A percentile compares a stretch with the other conserved stretches of the same genome.
Conservation (phyloP, 1,284 basidiomycete species). For the Ceratobasidium sp. region DNA sequence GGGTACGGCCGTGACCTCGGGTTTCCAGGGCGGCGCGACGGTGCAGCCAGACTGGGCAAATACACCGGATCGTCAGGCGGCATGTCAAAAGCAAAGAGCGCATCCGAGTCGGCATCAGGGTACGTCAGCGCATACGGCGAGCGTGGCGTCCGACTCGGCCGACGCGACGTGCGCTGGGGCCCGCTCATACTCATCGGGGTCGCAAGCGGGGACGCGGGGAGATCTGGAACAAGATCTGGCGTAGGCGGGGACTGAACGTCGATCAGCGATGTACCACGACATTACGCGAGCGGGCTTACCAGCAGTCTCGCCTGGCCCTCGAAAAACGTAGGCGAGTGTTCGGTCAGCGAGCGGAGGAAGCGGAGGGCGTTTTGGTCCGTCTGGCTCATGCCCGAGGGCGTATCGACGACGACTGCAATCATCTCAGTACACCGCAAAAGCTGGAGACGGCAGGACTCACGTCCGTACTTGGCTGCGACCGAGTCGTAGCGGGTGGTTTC, state of each 20-base stretch:
- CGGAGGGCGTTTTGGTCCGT: conserved; percentile 39
- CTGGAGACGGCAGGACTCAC: conserved; percentile 6
- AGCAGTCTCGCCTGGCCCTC: conserved; percentile 27
- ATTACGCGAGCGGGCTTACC: not conserved
- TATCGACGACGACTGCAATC: conserved; percentile 28
- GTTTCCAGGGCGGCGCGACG: not conserved
- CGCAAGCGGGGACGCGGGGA: conserved; percentile 19
- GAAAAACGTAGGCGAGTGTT: conserved; percentile 42
- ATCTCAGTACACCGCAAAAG: conserved; percentile 4
- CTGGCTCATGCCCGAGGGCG: conserved; percentile 39
- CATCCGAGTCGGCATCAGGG: conserved; percentile 19
- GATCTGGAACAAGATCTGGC: conserved; percentile 16
- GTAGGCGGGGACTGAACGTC: conserved; percentile 19
- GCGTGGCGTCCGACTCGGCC: conserved; percentile 6
- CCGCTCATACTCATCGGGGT: conserved; percentile 31
- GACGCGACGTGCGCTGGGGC: conserved; percentile 9
- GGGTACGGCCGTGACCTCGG: conserved; percentile 33
- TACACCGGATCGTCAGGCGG: conserved; percentile 29
- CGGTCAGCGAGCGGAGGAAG: conserved; percentile 35
- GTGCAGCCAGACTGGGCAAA: conserved; percentile 1
- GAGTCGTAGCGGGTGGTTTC: conserved; percentile 36
- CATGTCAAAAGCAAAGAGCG: conserved; percentile 42
- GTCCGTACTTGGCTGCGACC: conserved; percentile 38
- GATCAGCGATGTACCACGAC: not conserved
- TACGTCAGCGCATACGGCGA: conserved; percentile 11